Percentiles rank a stretch among this genome's conserved stretches.
These are phyloP conservation scores for Pythium biforme DNA, from an alignment of 352 stramenopile genomes.

Conservation along the genomic window DNA sequence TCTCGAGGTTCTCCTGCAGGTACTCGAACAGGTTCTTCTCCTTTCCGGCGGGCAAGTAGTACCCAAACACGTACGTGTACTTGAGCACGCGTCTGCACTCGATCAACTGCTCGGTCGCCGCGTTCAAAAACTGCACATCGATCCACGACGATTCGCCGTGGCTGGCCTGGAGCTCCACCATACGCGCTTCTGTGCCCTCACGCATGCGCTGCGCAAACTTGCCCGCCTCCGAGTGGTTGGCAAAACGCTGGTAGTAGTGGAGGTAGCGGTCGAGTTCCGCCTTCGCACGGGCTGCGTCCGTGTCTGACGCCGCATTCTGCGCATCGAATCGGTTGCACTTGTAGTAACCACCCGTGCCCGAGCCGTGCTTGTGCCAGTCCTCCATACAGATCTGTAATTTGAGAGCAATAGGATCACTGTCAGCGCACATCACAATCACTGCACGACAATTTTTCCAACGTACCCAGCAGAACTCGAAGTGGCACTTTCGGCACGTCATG, in stretches of 20 bases:
- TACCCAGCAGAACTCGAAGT: conserved; percentile 98
- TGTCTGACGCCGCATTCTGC: conserved; percentile 47
- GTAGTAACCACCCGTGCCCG: conserved; percentile 98
- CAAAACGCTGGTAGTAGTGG: conserved; percentile 99
- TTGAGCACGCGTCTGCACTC: conserved; percentile 98
- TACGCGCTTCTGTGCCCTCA: conserved; percentile 93
- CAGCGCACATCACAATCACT: background rate
- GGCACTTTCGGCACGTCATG: conserved; percentile 95
- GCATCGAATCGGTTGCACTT: conserved; percentile 99
- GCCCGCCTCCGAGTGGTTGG: conserved; percentile 95
- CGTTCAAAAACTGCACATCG: conserved; percentile 98
- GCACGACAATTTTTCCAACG: background rate
- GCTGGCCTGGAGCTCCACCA: conserved; percentile 95
- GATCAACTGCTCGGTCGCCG: conserved; percentile 95
- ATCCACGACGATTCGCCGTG: conserved; percentile 92
- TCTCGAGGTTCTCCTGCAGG: conserved; percentile 93
- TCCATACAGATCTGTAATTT: conserved; percentile 90
- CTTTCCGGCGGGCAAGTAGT: conserved; percentile 89
- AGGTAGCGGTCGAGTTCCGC: conserved; percentile 98
- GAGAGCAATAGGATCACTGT: background rate
- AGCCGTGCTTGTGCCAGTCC: conserved; percentile 94
- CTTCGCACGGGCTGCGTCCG: conserved; percentile 92
- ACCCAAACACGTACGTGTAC: conserved; percentile 97
- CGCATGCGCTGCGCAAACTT: conserved; percentile 97
- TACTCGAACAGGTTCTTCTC: conserved; percentile 95